Evolutionary conservation across 345 rosid genomes (phyloP), one percentile per base, ranked within the genome.

Genomic region (Erucastrum elatum): DNA sequence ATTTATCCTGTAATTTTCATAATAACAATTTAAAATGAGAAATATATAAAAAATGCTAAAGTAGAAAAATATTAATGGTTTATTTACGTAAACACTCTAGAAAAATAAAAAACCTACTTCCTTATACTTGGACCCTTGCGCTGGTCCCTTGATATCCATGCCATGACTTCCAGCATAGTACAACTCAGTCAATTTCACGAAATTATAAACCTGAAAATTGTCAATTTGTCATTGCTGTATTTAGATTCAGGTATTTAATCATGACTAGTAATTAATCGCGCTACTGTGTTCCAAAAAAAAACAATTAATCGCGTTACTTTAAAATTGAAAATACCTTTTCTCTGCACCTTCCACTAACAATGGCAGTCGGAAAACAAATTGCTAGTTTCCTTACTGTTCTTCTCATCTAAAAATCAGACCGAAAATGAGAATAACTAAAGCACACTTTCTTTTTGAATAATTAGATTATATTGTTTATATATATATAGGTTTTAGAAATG

Each of bases 81-180:
- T 55, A 4, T 41, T 6, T 56, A 60, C 82, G 51, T 81, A 70
- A 86, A 85, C 77, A 66, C 78, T 81, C 64, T 46, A 25, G 26
- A 9, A 9, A 35, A 33, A 39, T 29, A 41, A 73, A 9, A 61
- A 61, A 29, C 82, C 78, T 85, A 8, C 94, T 78, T 75, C n/a
- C 26, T 41, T 77, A 44, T 56, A 64, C 60, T 16, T 60, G 37
- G 34, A 75, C 37, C 65, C 55, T 78, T 88, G 95, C 82, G 88
- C 88, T 71, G 99, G 98, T 4, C 98, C 98, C 80, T 85, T 90
- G 56, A 95, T 95, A 85, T 95, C 99, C 99, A 95, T 95, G 26
- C 99, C 99, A 84, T 95, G 99, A 84, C 99, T 95, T 51, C 96
- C 98, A 1, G 99, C 99, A 72, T 95, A 95, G 71, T 93, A 91